phyloP scores from a whole-genome alignment of 1,139 yeast genomes.

The Pichia sp. region DNA sequence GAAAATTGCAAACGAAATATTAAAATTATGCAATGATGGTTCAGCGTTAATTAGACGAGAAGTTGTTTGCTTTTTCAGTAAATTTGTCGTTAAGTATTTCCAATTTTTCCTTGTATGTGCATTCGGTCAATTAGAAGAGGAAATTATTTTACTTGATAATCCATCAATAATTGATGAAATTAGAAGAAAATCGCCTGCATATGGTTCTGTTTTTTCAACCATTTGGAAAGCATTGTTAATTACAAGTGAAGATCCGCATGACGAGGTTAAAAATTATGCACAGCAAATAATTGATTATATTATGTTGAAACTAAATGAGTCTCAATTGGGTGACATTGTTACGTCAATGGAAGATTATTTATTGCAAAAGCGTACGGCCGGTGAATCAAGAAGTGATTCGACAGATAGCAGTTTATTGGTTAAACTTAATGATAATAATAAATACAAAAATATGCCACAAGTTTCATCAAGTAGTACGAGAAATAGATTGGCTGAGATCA shows the following conservation, averaged over 20 bases:
- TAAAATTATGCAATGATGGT: constrained; percentile 67
- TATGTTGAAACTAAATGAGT: constrained; percentile 55
- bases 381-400: constrained; percentile 4
- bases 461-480: neutral
- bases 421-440: constrained; percentile 2
- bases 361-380: constrained; percentile 37
- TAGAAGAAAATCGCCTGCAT: constrained; percentile 61
- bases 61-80: constrained; percentile 68
- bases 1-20: constrained; percentile 43
- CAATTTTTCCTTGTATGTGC: constrained; percentile 83
- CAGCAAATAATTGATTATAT: constrained; percentile 72
- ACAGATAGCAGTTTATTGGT: neutral
- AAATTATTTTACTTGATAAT: constrained; percentile 59
- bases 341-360: constrained; percentile 60
- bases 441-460: neutral
- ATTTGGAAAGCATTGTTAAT: constrained; percentile 82
- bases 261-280: constrained; percentile 71
- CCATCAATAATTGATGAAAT: constrained; percentile 54
- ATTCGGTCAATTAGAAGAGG: constrained; percentile 79
- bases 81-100: constrained; percentile 62
- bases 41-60: constrained; percentile 86
- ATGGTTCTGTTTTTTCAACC: constrained; percentile 81
- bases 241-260: constrained; percentile 82
- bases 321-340: constrained; percentile 56
- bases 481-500: neutral